These are phyloP conservation scores for Oryza nivara DNA, from an alignment of 176 grass and related monocot species.

Conservation along the genomic window DNA sequence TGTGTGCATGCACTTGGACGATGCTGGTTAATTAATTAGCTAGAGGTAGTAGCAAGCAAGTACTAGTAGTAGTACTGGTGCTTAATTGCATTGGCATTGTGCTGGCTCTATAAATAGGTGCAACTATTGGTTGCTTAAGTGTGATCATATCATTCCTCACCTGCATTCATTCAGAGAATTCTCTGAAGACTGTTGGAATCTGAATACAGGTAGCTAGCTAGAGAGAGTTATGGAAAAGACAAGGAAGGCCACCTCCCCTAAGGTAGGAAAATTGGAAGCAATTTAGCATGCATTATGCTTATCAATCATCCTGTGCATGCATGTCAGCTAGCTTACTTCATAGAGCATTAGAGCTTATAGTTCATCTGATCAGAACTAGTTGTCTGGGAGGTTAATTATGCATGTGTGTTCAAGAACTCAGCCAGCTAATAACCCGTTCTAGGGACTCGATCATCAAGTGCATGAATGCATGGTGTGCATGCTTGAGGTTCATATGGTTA, in stretches of 20 bases:
- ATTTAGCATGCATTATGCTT: neutral
- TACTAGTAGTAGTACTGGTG: neutral
- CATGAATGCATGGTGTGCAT: neutral
- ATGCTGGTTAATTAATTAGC: constrained; percentile 1
- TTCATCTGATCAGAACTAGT: neutral
- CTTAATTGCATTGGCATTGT: constrained; percentile 23
- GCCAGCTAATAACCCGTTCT: too few species aligned
- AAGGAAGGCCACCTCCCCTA: constrained; percentile 57
- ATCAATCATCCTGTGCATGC: neutral
- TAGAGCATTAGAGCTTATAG: neutral
- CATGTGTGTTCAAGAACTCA: too few species aligned
- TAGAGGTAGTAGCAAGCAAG: neutral
- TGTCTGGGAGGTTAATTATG: too few species aligned
- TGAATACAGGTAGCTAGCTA: neutral
- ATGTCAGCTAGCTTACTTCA: neutral
- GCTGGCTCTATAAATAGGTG: constrained; percentile 51
- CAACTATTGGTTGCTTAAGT: constrained; percentile 51
- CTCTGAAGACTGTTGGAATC: neutral
- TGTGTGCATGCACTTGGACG: neutral
- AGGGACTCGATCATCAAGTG: neutral
- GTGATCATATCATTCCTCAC: constrained; percentile 32
- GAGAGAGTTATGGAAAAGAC: constrained; percentile 56
- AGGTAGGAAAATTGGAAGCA: constrained; percentile 49
- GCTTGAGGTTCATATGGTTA: neutral
- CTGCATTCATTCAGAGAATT: constrained; percentile 30